These are phyloP conservation scores for Debaryomyces sp. DNA, from an alignment of 1,139 yeast species.

Conservation along the genomic window DNA sequence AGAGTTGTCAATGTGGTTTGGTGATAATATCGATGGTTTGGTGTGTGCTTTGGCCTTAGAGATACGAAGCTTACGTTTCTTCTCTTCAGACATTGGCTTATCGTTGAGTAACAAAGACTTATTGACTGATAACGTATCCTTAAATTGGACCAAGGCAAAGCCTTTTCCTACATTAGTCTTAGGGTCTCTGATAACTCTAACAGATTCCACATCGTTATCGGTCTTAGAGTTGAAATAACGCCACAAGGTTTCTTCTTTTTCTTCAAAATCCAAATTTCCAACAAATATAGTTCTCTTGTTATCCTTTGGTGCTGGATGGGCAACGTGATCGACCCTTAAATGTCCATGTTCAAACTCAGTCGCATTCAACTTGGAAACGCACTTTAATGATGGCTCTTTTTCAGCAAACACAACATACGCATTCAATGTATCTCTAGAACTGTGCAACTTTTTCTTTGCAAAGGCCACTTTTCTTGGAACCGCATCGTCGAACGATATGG, in stretches of 20 bases:
- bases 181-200: slow-evolving; percentile 86
- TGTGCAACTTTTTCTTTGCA: slow-evolving; percentile 77
- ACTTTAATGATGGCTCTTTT: slow-evolving; percentile 53
- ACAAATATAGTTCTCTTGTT: slow-evolving; percentile 85
- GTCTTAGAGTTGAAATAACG: slow-evolving; percentile 64
- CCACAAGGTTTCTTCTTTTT: slow-evolving; percentile 89
- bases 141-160: slow-evolving; percentile 92
- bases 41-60: slow-evolving; percentile 70
- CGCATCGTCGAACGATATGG: slow-evolving; percentile 86
- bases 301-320: slow-evolving; percentile 88
- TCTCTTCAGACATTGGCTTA: slow-evolving; percentile 54
- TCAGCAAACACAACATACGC: slow-evolving; percentile 81
- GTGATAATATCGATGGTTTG: slow-evolving; percentile 48
- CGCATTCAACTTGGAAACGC: slow-evolving; percentile 64
- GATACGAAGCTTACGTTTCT: slow-evolving; percentile 73
- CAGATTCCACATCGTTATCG: slow-evolving; percentile 79
- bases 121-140: slow-evolving; percentile 76
- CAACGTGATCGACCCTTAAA: slow-evolving; percentile 85
- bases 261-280: slow-evolving; percentile 93
- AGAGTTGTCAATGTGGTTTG: slow-evolving; percentile 45
- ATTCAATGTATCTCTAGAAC: slow-evolving; percentile 77
- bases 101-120: slow-evolving; percentile 81
- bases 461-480: slow-evolving; percentile 93
- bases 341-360: slow-evolving; percentile 70
- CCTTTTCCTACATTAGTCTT: slow-evolving; percentile 97